phyloP scores from a whole-genome alignment of 2,329 filamentous ascomycete species.

The Coniochaeta hoffmannii region DNA sequence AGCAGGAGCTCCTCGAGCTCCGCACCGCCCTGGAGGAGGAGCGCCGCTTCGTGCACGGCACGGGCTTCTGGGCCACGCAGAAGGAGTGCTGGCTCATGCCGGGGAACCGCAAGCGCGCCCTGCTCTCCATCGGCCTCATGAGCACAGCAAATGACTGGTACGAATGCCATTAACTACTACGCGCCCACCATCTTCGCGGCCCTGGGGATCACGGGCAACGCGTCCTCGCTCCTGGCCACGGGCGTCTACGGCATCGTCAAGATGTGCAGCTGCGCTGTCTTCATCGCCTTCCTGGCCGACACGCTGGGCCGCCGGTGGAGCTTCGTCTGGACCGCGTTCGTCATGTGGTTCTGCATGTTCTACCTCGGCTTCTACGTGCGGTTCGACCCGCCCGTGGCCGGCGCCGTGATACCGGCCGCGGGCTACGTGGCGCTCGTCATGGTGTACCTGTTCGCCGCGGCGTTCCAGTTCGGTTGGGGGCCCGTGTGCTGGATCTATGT shows the following conservation, averaged over 20 bases:
- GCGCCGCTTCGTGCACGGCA: conserved; percentile 14
- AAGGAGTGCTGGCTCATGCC: conserved; percentile 21
- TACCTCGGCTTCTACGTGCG: conserved; percentile 56
- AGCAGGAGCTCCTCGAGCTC: conserved; percentile 24
- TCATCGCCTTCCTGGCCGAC: conserved; percentile 52
- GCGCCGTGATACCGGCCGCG: conserved; percentile 35
- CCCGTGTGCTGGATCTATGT: conserved; percentile 54
- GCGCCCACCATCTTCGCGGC: conserved; percentile 22
- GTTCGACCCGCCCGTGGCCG: conserved; percentile 25
- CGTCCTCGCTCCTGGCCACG: conserved; percentile 49
- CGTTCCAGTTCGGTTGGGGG: conserved; percentile 57
- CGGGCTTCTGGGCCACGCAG: conserved; percentile 16
- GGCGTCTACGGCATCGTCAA: conserved; percentile 58
- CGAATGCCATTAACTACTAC: conserved; percentile 17
- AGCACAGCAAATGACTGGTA: background rate
- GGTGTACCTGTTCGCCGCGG: conserved; percentile 56
- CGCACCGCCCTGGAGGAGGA: conserved; percentile 21
- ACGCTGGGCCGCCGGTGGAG: conserved; percentile 47
- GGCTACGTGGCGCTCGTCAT: conserved; percentile 48
- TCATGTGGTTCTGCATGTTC: conserved; percentile 37
- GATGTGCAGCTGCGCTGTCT: conserved; percentile 46
- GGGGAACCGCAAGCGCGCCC: conserved; percentile 35
- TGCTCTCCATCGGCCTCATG: conserved; percentile 2
- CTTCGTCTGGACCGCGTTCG: conserved; percentile 45
- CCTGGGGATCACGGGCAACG: conserved; percentile 32